Conservation (phyloP, 75 land plant species). For the Pinus tabuliformis region DNA sequence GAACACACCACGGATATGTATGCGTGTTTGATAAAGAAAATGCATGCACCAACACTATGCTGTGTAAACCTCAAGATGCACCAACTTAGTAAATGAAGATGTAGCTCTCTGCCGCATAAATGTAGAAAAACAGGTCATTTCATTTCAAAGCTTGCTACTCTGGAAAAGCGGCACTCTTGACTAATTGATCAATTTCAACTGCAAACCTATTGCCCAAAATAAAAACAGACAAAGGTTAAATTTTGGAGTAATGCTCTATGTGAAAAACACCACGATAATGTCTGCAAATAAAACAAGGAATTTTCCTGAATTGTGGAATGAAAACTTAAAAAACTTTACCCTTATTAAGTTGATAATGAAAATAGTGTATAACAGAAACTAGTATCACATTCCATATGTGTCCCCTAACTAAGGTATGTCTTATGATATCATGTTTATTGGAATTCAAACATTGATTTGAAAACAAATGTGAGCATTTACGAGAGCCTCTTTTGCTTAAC, state of each 20-base stretch:
- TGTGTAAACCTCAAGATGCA: too few relatives aligned
- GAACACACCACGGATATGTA: too few relatives aligned
- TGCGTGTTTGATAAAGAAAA: too few relatives aligned
- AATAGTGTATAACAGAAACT: neutral
- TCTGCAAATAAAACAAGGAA: neutral
- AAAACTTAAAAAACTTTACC: neutral
- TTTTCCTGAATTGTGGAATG: neutral
- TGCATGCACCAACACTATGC: too few relatives aligned
- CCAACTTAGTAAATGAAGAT: too few relatives aligned
- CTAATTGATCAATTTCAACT: slow-evolving; percentile 11
- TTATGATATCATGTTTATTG: neutral
- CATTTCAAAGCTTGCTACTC: neutral
- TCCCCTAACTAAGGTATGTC: neutral
- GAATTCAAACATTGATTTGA: neutral
- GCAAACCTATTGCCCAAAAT: neutral
- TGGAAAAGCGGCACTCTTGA: slow-evolving; percentile 6
- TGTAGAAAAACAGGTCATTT: too few relatives aligned
- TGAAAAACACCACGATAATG: neutral
- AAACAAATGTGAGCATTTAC: neutral
- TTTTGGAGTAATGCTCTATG: neutral
- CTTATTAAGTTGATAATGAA: neutral
- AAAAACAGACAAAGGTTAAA: neutral
- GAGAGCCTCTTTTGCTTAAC: neutral
- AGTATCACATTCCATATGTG: neutral
- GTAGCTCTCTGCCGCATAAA: too few relatives aligned